Conservation (phyloP, 495 filamentous ascomycete species). For the Geoglossum glabrum region DNA sequence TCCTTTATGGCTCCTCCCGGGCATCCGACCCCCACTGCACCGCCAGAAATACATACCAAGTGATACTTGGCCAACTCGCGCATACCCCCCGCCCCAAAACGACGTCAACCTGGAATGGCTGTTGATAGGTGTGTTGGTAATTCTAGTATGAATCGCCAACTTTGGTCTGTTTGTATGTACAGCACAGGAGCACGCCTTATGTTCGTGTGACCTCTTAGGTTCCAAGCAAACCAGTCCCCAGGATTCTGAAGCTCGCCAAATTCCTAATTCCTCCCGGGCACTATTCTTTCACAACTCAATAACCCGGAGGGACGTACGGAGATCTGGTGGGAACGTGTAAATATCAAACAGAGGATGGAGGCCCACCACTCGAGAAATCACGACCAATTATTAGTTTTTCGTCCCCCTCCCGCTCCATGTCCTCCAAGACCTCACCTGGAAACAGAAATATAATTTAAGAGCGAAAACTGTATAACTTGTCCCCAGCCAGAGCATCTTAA, state of each 20-base stretch:
- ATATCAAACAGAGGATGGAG: too few relatives aligned
- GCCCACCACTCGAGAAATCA: too few relatives aligned
- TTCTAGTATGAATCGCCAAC: not conserved
- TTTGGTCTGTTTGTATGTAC: not conserved
- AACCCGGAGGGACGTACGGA: not conserved
- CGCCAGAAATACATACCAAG: too few relatives aligned
- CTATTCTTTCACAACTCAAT: not conserved
- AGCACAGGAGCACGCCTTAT: not conserved
- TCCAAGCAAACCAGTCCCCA: not conserved
- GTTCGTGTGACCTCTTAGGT: not conserved
- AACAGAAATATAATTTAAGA: not conserved
- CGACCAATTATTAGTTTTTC: too few relatives aligned
- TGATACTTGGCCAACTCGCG: not conserved
- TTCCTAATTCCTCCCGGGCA: not conserved
- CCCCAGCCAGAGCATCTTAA: too few relatives aligned
- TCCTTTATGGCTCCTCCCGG: not conserved
- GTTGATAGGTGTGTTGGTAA: not conserved
- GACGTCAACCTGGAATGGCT: not conserved
- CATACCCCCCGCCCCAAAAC: not conserved
- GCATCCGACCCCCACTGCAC: too few relatives aligned
- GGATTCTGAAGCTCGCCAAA: not conserved
- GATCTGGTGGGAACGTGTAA: not conserved
- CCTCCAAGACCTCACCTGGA: not conserved
- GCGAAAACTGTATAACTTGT: not conserved
- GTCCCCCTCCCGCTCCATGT: not conserved